Conservation (phyloP, 768 basidiomycete species). For the Termitomyces titanicus region DNA sequence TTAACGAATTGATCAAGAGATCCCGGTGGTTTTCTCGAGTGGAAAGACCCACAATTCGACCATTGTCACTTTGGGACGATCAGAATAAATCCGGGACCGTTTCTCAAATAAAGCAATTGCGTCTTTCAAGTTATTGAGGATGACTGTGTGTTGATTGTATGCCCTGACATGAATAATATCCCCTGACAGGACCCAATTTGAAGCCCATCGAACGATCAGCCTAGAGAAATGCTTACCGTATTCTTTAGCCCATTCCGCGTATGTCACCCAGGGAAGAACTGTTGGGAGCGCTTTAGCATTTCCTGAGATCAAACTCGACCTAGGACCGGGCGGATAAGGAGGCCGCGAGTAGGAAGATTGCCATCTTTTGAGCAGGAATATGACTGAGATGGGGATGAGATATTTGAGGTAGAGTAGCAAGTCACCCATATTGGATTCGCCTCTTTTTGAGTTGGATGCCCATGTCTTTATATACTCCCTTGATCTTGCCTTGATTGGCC, state of each 20-base stretch:
- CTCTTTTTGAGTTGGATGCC: no score
- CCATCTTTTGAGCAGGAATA: no score
- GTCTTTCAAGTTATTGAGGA: conserved; percentile 20
- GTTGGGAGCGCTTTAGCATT: no score
- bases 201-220: background rate
- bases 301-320: no score
- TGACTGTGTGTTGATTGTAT: conserved; percentile 19
- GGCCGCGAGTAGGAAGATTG: no score
- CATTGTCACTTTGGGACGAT: conserved; percentile 18
- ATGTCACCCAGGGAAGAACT: no score
- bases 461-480: no score
- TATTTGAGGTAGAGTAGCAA: no score
- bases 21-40: background rate
- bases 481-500: no score
- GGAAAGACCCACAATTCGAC: conserved; percentile 13
- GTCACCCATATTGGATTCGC: no score
- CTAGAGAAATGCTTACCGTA: background rate
- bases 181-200: conserved; percentile 11
- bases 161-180: conserved; percentile 22
- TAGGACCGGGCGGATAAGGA: no score
- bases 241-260: background rate
- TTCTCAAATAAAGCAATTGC: conserved; percentile 24
- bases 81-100: conserved; percentile 22
- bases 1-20: background rate
- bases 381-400: no score